A percentile compares a stretch with the other conserved stretches of the same genome.
Evolutionary conservation across 164 flowering plant species (phyloP).

Genomic region (Tinospora cordifolia): DNA sequence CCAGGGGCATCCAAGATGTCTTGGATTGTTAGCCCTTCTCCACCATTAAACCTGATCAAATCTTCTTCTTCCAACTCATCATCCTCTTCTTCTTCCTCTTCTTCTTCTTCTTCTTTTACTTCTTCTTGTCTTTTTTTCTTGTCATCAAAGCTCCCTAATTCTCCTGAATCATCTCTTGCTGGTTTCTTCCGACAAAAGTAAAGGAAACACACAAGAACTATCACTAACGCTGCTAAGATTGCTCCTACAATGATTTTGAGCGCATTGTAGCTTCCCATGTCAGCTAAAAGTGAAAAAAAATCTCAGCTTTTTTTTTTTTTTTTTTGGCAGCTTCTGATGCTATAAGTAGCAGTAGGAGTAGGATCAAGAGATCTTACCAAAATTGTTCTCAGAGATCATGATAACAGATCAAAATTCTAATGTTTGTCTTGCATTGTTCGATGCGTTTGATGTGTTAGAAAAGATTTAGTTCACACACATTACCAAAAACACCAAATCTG

Average conservation of each 20-base stretch:
- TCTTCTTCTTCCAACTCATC: conserved; percentile 29
- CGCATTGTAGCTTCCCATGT: conserved; percentile 29
- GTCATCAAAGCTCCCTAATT: conserved; percentile 22
- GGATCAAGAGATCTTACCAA: neutral
- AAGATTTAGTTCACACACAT: no score
- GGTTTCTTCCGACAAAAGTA: conserved; percentile 30
- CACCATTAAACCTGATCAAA: conserved; percentile 54
- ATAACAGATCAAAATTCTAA: neutral
- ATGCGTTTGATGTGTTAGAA: neutral
- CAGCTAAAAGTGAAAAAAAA: neutral
- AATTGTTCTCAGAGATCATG: neutral
- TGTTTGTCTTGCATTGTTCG: no score
- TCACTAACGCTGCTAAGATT: conserved; percentile 13
- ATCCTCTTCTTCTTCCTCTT: conserved; percentile 20
- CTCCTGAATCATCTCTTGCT: conserved; percentile 12
- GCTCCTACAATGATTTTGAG: conserved; percentile 30
- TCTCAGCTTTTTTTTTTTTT: neutral
- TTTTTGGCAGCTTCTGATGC: neutral
- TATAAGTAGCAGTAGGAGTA: no score
- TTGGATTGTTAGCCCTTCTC: conserved; percentile 47
- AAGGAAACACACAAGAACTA: conserved; percentile 24
- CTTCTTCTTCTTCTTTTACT: conserved; percentile 18
- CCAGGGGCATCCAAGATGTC: conserved; percentile 93
- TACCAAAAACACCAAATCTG: neutral
- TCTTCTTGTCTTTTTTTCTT: conserved; percentile 24